Evolutionary conservation across 148 eudicot species (phyloP).

Genomic region (Vaccinium corymbosum): DNA sequence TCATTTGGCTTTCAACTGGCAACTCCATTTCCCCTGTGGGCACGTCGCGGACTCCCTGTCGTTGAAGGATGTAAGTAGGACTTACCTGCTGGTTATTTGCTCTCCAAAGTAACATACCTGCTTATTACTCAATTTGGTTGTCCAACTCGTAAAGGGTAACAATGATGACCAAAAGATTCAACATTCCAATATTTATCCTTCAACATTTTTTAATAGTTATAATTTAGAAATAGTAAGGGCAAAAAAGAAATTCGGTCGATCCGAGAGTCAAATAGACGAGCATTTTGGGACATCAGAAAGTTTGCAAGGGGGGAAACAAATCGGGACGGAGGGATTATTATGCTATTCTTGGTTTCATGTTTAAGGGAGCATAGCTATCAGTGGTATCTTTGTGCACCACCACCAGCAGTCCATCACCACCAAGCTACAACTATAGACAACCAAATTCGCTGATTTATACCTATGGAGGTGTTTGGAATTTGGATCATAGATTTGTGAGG

Average conservation of each 20-base stretch:
- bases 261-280: too few relatives aligned
- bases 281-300: too few relatives aligned
- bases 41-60: conserved; percentile 88
- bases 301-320: too few relatives aligned
- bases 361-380: not conserved
- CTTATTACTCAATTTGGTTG: too few relatives aligned
- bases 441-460: not conserved
- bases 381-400: not conserved
- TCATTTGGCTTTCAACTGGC: conserved; percentile 69
- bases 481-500: not conserved
- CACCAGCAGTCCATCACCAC: too few relatives aligned
- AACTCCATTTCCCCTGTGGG: conserved; percentile 76
- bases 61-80: conserved; percentile 77
- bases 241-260: too few relatives aligned
- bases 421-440: too few relatives aligned
- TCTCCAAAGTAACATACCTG: not conserved
- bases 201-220: too few relatives aligned
- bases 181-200: too few relatives aligned
- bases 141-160: too few relatives aligned
- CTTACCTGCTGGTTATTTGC: not conserved
- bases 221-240: too few relatives aligned
- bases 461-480: not conserved
- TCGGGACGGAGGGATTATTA: not conserved
- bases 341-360: not conserved
- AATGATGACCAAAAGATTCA: too few relatives aligned